These are phyloP conservation scores for Pseudogymnoascus sp. DNA, from an alignment of 2,329 filamentous ascomycete species.

Conservation along the genomic window DNA sequence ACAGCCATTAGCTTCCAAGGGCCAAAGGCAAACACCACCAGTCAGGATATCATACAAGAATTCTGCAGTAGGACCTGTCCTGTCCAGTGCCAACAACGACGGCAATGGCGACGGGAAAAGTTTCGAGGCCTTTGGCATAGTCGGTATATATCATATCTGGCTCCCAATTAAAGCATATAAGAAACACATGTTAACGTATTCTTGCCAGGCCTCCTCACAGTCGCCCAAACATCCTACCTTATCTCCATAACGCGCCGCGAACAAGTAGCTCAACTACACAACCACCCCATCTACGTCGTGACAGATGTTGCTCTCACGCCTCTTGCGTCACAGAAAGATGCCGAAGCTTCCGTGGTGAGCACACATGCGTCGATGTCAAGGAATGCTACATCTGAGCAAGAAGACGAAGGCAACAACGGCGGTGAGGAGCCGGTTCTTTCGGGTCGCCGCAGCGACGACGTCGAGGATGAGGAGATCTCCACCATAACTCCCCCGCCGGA, in stretches of 20 bases:
- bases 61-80: conserved; percentile 20
- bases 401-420: conserved; percentile 38
- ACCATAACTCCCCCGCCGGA: conserved; percentile 6
- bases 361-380: conserved; percentile 43
- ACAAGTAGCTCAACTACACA: conserved; percentile 81
- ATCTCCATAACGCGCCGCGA: conserved; percentile 80
- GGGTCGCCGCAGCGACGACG: conserved; percentile 33
- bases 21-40: conserved; percentile 24
- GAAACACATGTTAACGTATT: neutral
- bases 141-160: conserved; percentile 24
- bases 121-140: conserved; percentile 32
- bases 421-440: conserved; percentile 39
- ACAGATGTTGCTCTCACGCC: conserved; percentile 90
- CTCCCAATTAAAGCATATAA: neutral
- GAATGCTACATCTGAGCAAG: conserved; percentile 15
- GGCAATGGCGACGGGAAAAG: conserved; percentile 17
- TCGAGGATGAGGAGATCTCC: conserved; percentile 34
- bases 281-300: conserved; percentile 76
- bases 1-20: conserved; percentile 26
- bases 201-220: conserved; percentile 67
- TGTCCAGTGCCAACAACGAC: conserved; percentile 15
- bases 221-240: conserved; percentile 76
- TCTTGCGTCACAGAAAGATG: conserved; percentile 67
- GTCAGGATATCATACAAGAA: conserved; percentile 29
- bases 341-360: conserved; percentile 61